Evolutionary conservation across 177 flowering plant species (phyloP).

Genomic region (Vitis hybrid): DNA sequence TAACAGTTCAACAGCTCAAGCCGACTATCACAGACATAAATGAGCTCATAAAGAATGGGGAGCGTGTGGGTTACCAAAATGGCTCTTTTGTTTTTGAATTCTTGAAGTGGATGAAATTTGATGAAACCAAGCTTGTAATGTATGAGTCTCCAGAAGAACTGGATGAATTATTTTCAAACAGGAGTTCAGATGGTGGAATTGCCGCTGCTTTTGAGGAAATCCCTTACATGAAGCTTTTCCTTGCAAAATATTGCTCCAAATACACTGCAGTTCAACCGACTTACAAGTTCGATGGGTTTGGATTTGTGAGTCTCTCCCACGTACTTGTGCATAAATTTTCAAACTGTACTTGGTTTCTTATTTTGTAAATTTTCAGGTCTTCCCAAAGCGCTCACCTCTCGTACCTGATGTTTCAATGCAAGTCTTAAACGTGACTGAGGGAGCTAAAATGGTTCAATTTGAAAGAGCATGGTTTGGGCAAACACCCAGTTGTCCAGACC

Average conservation of each 20-base stretch:
- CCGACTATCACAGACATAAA: too few species aligned
- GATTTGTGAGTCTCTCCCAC: conserved; percentile 18
- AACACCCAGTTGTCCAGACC: conserved; percentile 13
- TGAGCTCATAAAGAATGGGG: too few species aligned
- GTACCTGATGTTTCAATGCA: conserved; percentile 13
- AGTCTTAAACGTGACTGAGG: neutral
- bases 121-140: conserved; percentile 13
- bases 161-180: conserved; percentile 17
- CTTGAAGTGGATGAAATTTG: conserved; percentile 12
- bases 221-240: too few species aligned
- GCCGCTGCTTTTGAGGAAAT: conserved; percentile 16
- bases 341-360: conserved; percentile 4
- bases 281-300: conserved; percentile 16
- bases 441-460: conserved; percentile 11
- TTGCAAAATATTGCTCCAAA: too few species aligned
- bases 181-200: conserved; percentile 31
- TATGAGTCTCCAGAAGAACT: conserved; percentile 17
- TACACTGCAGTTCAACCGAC: too few species aligned
- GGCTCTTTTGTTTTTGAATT: conserved; percentile 4
- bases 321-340: conserved; percentile 3
- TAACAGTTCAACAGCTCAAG: too few species aligned
- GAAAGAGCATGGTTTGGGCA: conserved; percentile 15
- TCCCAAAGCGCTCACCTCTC: conserved; percentile 9
- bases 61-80: too few species aligned
- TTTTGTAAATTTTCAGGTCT: neutral